Evolutionary conservation across 495 filamentous ascomycete species (phyloP).

Genomic region (Rhizodiscina lignyota): DNA sequence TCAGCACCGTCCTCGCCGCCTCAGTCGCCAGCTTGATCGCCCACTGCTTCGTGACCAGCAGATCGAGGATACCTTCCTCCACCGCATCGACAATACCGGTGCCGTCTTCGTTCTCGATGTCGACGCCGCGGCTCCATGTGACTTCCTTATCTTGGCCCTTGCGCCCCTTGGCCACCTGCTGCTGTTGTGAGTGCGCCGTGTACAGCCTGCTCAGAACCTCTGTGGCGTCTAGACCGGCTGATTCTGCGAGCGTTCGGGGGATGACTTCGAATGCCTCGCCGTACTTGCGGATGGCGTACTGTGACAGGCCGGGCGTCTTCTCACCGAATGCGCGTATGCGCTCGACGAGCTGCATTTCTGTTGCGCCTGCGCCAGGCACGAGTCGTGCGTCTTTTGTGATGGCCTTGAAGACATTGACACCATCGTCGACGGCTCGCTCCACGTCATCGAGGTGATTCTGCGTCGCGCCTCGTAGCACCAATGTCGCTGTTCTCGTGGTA

Average conservation of each 20-base stretch:
- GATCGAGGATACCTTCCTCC: slow-evolving; percentile 82
- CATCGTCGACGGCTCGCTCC: slow-evolving; percentile 94
- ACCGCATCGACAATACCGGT: slow-evolving; percentile 74
- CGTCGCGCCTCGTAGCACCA: slow-evolving; percentile 89
- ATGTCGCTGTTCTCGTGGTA: slow-evolving; percentile 77
- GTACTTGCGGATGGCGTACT: slow-evolving; percentile 94
- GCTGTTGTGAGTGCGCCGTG: slow-evolving; percentile 46
- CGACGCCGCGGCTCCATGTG: slow-evolving; percentile 71
- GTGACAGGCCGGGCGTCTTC: slow-evolving; percentile 77
- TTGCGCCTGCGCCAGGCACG: slow-evolving; percentile 87
- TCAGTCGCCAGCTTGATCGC: slow-evolving; percentile 94
- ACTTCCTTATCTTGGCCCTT: slow-evolving; percentile 32
- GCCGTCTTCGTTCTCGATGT: slow-evolving; percentile 72
- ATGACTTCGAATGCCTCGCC: slow-evolving; percentile 97
- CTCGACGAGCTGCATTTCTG: slow-evolving; percentile 89
- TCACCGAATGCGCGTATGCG: slow-evolving; percentile 77
- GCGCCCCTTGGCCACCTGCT: too few species aligned
- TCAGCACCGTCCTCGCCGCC: slow-evolving; percentile 81
- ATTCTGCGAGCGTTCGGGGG: slow-evolving; percentile 82
- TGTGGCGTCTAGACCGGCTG: slow-evolving; percentile 86
- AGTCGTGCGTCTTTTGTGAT: slow-evolving; percentile 85
- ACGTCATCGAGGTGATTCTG: slow-evolving; percentile 97
- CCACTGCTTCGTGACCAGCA: slow-evolving; percentile 82
- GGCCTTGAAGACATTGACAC: slow-evolving; percentile 97
- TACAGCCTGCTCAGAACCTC: slow-evolving; percentile 85